Conservation (phyloP, 78 protist genomes). For the Protostelium mycophagum region DNA sequence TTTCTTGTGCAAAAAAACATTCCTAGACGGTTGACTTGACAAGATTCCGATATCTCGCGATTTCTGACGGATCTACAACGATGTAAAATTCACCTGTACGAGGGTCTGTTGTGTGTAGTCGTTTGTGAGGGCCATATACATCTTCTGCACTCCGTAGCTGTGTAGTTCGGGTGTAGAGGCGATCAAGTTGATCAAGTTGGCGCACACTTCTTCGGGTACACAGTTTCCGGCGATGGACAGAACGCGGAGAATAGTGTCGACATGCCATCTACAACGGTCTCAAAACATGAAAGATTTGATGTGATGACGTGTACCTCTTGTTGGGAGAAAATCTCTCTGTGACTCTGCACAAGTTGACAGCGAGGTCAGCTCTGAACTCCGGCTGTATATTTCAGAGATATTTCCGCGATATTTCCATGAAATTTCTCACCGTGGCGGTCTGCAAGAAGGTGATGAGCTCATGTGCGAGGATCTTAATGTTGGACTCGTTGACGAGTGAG, state of each 20-base stretch:
- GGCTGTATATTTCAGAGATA: no score
- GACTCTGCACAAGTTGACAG: conserved; percentile 71
- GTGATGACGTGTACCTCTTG: no score
- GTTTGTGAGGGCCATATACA: conserved; percentile 29
- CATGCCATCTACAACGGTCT: conserved; percentile 81
- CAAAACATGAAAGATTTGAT: background rate
- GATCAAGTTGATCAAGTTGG: conserved; percentile 52
- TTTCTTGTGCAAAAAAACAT: background rate
- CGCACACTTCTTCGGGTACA: conserved; percentile 74
- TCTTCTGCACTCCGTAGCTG: conserved; percentile 66
- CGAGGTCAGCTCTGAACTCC: conserved; percentile 76
- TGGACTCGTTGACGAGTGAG: conserved; percentile 86
- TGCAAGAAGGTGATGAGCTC: conserved; percentile 74
- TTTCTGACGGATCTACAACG: background rate
- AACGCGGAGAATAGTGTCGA: conserved; percentile 85
- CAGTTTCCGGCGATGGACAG: conserved; percentile 74
- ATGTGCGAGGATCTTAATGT: conserved; percentile 60
- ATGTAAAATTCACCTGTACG: conserved; percentile 35
- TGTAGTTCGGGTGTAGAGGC: conserved; percentile 50
- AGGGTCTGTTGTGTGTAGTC: conserved; percentile 62
- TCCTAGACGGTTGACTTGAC: background rate
- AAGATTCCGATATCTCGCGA: background rate
- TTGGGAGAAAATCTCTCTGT: conserved; percentile 53
- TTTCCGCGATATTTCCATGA: no score
- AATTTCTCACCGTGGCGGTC: conserved; percentile 55